Base-by-base conservation (phyloP, 305 asterid genomes). In the Fraxinus greggii region DNA sequence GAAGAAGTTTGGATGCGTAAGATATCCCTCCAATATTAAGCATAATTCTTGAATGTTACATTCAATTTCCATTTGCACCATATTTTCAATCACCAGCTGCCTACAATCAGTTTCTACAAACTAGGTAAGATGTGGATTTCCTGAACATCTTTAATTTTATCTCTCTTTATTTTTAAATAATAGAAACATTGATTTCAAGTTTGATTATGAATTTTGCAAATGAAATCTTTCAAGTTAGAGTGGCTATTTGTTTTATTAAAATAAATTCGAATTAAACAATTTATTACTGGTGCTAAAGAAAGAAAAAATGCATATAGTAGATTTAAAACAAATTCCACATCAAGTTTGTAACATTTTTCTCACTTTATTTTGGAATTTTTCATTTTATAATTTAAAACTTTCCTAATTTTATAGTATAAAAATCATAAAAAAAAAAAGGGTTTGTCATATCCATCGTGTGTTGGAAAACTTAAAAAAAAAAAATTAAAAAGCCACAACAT, bases 1-100 rank as follows among this genome's bases (percentile, higher is more conserved):
- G 72, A 69, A 69, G 74, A 67, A 28, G 75, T 69, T 69, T 65
- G 73, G 73, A 63, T 12, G 73, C 35, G 29, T 29, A 69, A 28
- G 40, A 15, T 29, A 69, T 69, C 75, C 40, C 40, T 69, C 75
- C 23, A 28, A 28, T 9, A 65, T 9, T 24, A 26, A 29, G 29
- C 72, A 65, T 12, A 10, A 24, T 65, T 65, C 32, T 65, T 65
- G 72, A 65, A 65, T 65, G 32, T 67, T 26, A 26, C 74, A 67
- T 4, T 12, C 74, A 67, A 67, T 29, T 26, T 67, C 36, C 74
- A 28, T 24, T 67, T 67, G 9, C 21, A 67, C 17, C n/a, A 65
- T 65, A 28, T 24, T 24, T 65, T 65, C 33, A 3, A 65, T 65
- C 33, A 28, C 72, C 72, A 51, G 61, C 21, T 17, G 28, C 72